phyloP scores from a whole-genome alignment of 2,329 filamentous ascomycete species.

The Elsinoe arachidis region DNA sequence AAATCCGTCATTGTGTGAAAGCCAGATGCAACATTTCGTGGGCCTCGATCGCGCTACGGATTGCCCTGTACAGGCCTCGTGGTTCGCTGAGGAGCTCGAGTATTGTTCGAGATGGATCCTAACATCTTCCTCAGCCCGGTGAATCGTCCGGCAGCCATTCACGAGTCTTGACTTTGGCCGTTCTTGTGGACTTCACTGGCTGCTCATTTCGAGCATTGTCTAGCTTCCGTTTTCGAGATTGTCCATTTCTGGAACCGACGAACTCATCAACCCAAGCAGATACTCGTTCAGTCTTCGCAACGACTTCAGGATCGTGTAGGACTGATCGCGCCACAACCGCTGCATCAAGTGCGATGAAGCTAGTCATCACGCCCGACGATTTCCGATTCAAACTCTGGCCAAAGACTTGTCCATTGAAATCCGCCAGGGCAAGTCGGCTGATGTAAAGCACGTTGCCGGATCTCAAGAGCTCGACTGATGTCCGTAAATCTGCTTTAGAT shows the following conservation, averaged over 20 bases:
- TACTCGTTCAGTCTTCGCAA: slow-evolving; percentile 15
- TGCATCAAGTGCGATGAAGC: slow-evolving; percentile 35
- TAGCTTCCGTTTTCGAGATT: background rate
- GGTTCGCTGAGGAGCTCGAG: background rate
- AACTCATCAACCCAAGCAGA: slow-evolving; percentile 15
- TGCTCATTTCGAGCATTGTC: background rate
- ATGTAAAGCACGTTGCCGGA: slow-evolving; percentile 70
- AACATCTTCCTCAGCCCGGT: background rate
- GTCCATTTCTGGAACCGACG: slow-evolving; percentile 13
- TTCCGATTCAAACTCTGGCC: slow-evolving; percentile 70
- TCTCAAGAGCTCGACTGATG: slow-evolving; percentile 43
- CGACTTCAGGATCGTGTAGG: background rate
- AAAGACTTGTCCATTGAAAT: slow-evolving; percentile 69
- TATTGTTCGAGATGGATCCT: background rate
- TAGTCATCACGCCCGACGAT: slow-evolving; percentile 58
- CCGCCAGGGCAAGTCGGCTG: slow-evolving; percentile 67
- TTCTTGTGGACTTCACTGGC: background rate
- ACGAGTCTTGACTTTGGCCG: background rate
- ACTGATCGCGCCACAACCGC: background rate
- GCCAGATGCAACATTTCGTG: no score
- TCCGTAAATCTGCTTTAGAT: slow-evolving; percentile 28
- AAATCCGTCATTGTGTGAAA: no score
- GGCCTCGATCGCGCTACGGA: no score
- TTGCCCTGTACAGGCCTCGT: no score
- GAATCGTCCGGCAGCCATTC: slow-evolving; percentile 14